Evolutionary conservation across 2,329 filamentous ascomycete species (phyloP), one percentile per base, ranked within the genome.

Genomic region (Colletotrichum navitas): DNA sequence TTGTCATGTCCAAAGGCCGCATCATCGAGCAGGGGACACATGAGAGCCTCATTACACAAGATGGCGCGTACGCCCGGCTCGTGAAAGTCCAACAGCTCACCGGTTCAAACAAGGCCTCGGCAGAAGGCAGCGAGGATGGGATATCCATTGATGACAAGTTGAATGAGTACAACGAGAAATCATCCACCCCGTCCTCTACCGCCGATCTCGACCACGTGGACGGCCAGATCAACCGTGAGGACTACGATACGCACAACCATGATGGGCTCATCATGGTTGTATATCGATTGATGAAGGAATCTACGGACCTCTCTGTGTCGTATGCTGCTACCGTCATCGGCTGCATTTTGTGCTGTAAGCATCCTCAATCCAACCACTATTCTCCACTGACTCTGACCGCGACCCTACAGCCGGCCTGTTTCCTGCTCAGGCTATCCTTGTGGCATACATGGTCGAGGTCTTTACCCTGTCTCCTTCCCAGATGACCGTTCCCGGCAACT

Each of bases 1-100:
- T 80, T 24, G 79, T 80, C 63, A 76, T 80, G 76, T 73, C 75
- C 10, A 75, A 75, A 54, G 79, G 79, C 2, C 58, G 68, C 8
- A 77, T 80, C 43, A 66, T 77, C 76, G 11, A 59, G 68, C 5
- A 70, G 78, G 3, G 76, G 76, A 24, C 63, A 67, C 11, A 74
- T 74, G 16, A 78, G 58, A 70, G 76, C 12, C 74, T 78, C 26
- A 21, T 29, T 6, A 29, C 18, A 2, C 26, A 54, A 14, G 45
- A 47, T 1, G n/a, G 45, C 8, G 45, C 45, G 21, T 47, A 47
- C 45, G 21, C 45, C 45, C 21, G 45, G 1, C 56, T 77, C 26
- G 66, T 71, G 0, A 78, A 79, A 36, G 75, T 72, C 71, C 21
- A 67, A 76, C 3, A 75, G 77, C 45, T 47, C 10, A 24, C 21